These are phyloP conservation scores for Malus orientalis DNA, from an alignment of 306 rosid genomes.

Conservation along the genomic window DNA sequence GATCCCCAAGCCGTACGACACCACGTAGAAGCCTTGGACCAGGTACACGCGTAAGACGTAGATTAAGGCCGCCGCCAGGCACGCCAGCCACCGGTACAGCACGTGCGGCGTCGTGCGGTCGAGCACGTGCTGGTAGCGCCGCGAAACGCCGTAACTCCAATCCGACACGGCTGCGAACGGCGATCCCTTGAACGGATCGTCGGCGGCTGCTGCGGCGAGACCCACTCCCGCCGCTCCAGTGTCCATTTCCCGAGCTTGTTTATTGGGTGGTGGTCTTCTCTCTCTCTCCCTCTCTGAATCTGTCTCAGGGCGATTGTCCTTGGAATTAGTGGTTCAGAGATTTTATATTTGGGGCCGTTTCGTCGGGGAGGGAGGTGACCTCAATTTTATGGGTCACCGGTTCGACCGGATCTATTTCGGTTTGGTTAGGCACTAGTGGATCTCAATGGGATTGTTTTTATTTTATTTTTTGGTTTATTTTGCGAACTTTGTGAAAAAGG, in stretches of 20 bases:
- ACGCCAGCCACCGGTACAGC: constrained; percentile 64
- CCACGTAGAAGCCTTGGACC: constrained; percentile 80
- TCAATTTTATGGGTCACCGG: constrained; percentile 14
- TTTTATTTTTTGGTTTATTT: no score
- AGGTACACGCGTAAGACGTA: constrained; percentile 71
- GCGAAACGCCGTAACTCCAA: constrained; percentile 48
- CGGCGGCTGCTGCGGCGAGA: constrained; percentile 16
- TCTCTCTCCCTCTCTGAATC: neutral
- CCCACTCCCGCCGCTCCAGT: constrained; percentile 38
- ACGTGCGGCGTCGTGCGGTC: constrained; percentile 71
- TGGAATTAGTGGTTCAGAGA: neutral
- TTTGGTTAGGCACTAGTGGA: neutral
- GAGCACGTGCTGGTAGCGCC: constrained; percentile 67
- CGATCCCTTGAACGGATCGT: constrained; percentile 16
- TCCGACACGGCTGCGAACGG: constrained; percentile 40
- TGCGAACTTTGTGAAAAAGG: no score
- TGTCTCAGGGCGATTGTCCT: neutral
- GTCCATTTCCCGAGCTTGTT: constrained; percentile 34
- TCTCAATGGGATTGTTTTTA: neutral
- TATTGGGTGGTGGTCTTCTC: neutral
- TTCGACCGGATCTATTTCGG: neutral
- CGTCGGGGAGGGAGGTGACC: neutral
- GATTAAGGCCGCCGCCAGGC: constrained; percentile 31
- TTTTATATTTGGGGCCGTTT: neutral
- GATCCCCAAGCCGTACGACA: constrained; percentile 84